Evolutionary conservation across 768 basidiomycete genomes (phyloP).

Genomic region (Ephemerocybe angulata): DNA sequence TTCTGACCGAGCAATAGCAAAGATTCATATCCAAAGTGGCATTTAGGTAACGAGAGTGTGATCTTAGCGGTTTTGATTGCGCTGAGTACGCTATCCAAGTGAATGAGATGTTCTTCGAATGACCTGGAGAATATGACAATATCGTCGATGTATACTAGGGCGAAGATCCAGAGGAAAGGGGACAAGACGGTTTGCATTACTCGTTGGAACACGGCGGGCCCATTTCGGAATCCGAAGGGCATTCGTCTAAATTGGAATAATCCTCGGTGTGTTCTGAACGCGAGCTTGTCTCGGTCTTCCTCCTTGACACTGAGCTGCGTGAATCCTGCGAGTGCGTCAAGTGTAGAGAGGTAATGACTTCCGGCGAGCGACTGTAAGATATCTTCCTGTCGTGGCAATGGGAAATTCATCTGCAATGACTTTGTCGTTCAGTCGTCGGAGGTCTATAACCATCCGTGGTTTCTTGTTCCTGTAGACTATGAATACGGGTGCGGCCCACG

Average conservation of each 20-base stretch:
- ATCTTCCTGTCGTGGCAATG: slow-evolving; percentile 17
- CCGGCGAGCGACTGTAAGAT: slow-evolving; percentile 28
- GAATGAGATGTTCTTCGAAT: slow-evolving; percentile 27
- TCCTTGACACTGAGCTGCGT: slow-evolving; percentile 28
- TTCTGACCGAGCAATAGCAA: slow-evolving; percentile 32
- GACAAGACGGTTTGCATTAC: slow-evolving; percentile 36
- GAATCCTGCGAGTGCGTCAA: slow-evolving; percentile 31
- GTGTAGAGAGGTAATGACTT: slow-evolving; percentile 26
- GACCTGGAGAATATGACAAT: slow-evolving; percentile 32
- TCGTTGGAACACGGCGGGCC: slow-evolving; percentile 38
- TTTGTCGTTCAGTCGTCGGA: slow-evolving; percentile 21
- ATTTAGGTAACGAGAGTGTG: slow-evolving; percentile 33
- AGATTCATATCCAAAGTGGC: slow-evolving; percentile 30
- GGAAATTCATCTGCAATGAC: slow-evolving; percentile 17
- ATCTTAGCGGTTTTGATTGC: slow-evolving; percentile 26
- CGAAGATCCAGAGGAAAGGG: slow-evolving; percentile 36
- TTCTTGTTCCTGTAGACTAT: slow-evolving; percentile 32
- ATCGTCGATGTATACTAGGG: slow-evolving; percentile 41
- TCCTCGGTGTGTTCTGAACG: slow-evolving; percentile 37
- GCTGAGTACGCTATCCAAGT: slow-evolving; percentile 27
- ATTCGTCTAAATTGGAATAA: slow-evolving; percentile 38
- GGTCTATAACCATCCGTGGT: slow-evolving; percentile 32
- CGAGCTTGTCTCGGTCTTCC: slow-evolving; percentile 29
- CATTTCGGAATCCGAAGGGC: slow-evolving; percentile 37
- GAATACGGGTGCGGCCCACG: too few species aligned